These are phyloP conservation scores for Suillus clintonianus DNA, from an alignment of 768 basidiomycete genomes.

Conservation along the genomic window DNA sequence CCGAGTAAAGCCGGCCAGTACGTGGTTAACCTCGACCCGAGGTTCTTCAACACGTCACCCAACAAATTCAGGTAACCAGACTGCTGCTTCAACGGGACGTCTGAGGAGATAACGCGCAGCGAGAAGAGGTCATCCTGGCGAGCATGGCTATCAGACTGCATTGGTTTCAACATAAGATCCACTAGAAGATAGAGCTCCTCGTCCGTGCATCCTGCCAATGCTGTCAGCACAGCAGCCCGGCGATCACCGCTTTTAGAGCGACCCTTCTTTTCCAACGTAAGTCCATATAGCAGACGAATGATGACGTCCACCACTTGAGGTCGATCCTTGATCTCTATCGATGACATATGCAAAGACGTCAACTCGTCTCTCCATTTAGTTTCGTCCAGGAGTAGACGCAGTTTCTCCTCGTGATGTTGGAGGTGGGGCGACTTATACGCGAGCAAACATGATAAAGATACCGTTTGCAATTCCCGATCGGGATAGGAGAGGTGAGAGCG, in stretches of 20 bases:
- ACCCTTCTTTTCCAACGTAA: slow-evolving; percentile 82
- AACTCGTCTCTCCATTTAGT: slow-evolving; percentile 90
- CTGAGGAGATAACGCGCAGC: slow-evolving; percentile 28
- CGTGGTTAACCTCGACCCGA: slow-evolving; percentile 68
- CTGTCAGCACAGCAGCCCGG: slow-evolving; percentile 71
- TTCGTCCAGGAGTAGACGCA: slow-evolving; percentile 78
- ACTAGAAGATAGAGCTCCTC: slow-evolving; percentile 77
- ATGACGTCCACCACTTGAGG: slow-evolving; percentile 66
- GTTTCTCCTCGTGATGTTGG: slow-evolving; percentile 55
- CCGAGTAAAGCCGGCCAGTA: slow-evolving; percentile 80
- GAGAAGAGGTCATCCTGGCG: slow-evolving; percentile 30
- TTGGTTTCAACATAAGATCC: slow-evolving; percentile 84
- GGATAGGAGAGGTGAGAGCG: slow-evolving; percentile 80
- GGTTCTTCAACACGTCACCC: slow-evolving; percentile 78
- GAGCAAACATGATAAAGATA: slow-evolving; percentile 76
- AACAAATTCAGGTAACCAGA: slow-evolving; percentile 84
- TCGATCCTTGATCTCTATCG: slow-evolving; percentile 57
- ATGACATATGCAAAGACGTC: slow-evolving; percentile 65
- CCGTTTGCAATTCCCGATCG: slow-evolving; percentile 73
- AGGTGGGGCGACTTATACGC: slow-evolving; percentile 76
- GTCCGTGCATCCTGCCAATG: slow-evolving; percentile 68
- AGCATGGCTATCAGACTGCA: slow-evolving; percentile 39
- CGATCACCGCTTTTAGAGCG: slow-evolving; percentile 65
- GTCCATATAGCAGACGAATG: slow-evolving; percentile 80
- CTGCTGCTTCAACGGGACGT: slow-evolving; percentile 63